Percentiles rank a stretch among this genome's conserved stretches.
These are phyloP conservation scores for Podosphaera fusca DNA, from an alignment of 2,329 filamentous ascomycete genomes.

Conservation along the genomic window DNA sequence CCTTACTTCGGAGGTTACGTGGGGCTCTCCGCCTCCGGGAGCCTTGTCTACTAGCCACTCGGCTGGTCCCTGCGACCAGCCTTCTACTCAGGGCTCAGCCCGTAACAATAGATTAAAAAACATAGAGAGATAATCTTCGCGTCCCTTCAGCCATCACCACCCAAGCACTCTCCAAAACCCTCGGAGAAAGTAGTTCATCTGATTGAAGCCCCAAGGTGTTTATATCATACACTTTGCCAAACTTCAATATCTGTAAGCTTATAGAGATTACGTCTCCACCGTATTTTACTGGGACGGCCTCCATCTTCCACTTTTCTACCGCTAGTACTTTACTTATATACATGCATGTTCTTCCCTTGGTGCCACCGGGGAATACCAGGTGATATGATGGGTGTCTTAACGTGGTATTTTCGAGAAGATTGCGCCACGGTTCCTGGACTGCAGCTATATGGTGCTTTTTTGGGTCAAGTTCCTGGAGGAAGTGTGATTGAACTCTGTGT, in stretches of 20 bases:
- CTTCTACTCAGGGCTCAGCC: too few species aligned
- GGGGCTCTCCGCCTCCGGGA: too few species aligned
- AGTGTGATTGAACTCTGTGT: neutral
- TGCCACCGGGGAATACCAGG: neutral
- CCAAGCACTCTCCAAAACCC: too few species aligned
- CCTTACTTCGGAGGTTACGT: too few species aligned
- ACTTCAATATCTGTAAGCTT: neutral
- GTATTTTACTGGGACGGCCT: neutral
- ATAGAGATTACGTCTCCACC: neutral
- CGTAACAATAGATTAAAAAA: too few species aligned
- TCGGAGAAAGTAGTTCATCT: too few species aligned
- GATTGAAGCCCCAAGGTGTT: too few species aligned
- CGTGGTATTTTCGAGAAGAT: neutral
- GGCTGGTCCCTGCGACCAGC: too few species aligned
- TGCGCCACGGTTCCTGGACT: neutral
- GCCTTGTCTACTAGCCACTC: too few species aligned
- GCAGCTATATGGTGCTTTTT: neutral
- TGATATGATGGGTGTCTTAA: neutral
- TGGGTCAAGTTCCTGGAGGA: neutral
- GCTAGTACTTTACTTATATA: neutral
- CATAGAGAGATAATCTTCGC: too few species aligned
- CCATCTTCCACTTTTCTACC: neutral
- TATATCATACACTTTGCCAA: too few species aligned
- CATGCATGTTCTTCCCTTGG: neutral
- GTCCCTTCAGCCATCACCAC: too few species aligned